Conservation (phyloP, 2,329 filamentous ascomycete genomes). For the Microcyclospora tardicrescens region DNA sequence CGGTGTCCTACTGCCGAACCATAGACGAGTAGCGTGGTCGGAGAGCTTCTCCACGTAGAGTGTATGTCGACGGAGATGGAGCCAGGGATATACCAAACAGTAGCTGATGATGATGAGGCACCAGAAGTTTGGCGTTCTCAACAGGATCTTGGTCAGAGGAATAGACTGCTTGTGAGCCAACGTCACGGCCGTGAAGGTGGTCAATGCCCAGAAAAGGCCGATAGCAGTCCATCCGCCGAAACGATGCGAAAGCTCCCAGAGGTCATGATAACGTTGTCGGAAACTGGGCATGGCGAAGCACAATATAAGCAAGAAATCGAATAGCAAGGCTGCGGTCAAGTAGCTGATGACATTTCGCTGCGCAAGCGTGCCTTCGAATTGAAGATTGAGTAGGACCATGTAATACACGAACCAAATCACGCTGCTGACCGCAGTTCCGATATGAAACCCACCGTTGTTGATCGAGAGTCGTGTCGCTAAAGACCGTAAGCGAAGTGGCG, state of each 20-base stretch:
- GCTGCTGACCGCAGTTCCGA: slow-evolving; percentile 24
- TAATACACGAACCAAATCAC: slow-evolving; percentile 34
- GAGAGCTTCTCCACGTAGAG: slow-evolving; percentile 58
- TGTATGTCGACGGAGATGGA: slow-evolving; percentile 52
- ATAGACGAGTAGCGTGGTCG: slow-evolving; percentile 56
- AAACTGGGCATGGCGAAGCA: slow-evolving; percentile 51
- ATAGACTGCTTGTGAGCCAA: background rate
- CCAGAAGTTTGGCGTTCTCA: slow-evolving; percentile 48
- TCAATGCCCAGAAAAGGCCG: slow-evolving; percentile 51
- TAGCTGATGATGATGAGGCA: slow-evolving; percentile 51
- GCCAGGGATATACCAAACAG: slow-evolving; percentile 60
- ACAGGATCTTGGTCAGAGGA: background rate
- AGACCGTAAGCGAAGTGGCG: slow-evolving; percentile 24
- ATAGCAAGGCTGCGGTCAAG: slow-evolving; percentile 42
- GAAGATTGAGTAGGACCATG: slow-evolving; percentile 19
- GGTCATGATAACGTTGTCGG: slow-evolving; percentile 50
- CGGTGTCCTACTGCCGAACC: slow-evolving; percentile 50
- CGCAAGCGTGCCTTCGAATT: slow-evolving; percentile 8
- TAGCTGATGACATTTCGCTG: slow-evolving; percentile 3
- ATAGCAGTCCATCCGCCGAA: slow-evolving; percentile 61
- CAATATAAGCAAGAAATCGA: slow-evolving; percentile 48
- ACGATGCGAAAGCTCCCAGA: slow-evolving; percentile 58
- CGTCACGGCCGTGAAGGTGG: slow-evolving; percentile 39
- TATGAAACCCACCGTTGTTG: slow-evolving; percentile 29
- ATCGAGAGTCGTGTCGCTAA: slow-evolving; percentile 27